Evolutionary conservation across 202 grass and related monocot species (phyloP).

Genomic region (Elaeis oleifera): DNA sequence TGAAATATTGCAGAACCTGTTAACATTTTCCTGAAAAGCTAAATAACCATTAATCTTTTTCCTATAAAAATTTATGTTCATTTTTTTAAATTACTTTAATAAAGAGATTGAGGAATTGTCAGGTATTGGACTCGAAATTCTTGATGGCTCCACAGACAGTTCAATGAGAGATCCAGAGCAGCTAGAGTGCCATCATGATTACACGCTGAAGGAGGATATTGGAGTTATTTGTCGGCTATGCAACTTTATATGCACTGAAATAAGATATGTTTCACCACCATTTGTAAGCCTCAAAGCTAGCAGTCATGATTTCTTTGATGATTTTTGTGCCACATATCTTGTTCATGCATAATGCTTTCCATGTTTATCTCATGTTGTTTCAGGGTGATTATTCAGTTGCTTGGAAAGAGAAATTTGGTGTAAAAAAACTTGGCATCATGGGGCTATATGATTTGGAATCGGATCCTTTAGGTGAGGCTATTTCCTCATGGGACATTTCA

Average conservation of each 20-base stretch:
- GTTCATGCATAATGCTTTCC: not conserved
- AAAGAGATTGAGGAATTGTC: slow-evolving; percentile 17
- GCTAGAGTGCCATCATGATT: slow-evolving; percentile 53
- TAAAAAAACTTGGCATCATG: not conserved
- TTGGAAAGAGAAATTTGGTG: slow-evolving; percentile 31
- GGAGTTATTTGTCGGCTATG: slow-evolving; percentile 61
- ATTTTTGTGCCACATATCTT: not conserved
- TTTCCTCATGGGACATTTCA: slow-evolving; percentile 27
- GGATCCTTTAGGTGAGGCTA: slow-evolving; percentile 30
- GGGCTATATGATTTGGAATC: slow-evolving; percentile 25
- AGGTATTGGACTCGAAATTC: slow-evolving; percentile 35
- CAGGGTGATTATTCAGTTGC: slow-evolving; percentile 19
- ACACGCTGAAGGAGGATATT: slow-evolving; percentile 46
- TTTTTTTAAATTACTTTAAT: not conserved
- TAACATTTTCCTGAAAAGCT: too few species aligned
- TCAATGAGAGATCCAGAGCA: slow-evolving; percentile 29
- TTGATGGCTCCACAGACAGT: slow-evolving; percentile 18
- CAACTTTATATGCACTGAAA: slow-evolving; percentile 48
- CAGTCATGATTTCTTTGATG: not conserved
- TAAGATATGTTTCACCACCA: slow-evolving; percentile 57
- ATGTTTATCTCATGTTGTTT: slow-evolving; percentile 30
- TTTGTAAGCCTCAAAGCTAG: slow-evolving; percentile 39
- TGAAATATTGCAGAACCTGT: too few species aligned
- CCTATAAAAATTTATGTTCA: too few species aligned
- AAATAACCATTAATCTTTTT: too few species aligned